Base-by-base conservation (phyloP, 2,329 filamentous ascomycete genomes). In the Macrophomina phaseolina region DNA sequence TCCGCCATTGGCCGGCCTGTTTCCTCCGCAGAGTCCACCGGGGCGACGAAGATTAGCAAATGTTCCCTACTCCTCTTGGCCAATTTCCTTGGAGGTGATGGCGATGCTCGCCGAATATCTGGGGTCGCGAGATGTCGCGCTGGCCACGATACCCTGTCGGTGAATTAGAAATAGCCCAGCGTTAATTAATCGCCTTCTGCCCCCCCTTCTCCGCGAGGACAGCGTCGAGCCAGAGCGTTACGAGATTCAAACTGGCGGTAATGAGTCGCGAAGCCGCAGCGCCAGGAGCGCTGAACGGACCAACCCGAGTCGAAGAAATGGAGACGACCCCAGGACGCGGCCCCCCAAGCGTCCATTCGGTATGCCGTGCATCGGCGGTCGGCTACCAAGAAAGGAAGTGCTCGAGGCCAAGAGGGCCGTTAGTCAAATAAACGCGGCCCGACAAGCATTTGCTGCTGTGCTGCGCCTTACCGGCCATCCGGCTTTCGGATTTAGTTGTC, bases 401-500 rank as follows among this genome's bases (percentile, higher is more conserved):
- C 5, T 16, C 23, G 23, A n/a, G 55, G 38, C 55, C 55, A 60
- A 46, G 56, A 30, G 4, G 4, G 16, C 49, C 49, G 12, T 23
- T 30, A 16, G 49, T 52, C 3, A 34, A 52, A 16, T 34, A n/a
- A 42, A 3, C 9, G 53, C 56, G 56, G 56, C 36, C 56, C 56
- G 56, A 60, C 40, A 60, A 38, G 36, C 36, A 7, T 38, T 36
- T 14, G 40, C 4, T n/a, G 28, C 23, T 30, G 11, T 45, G 55
- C 55, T 46, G 40, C 55, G 55, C 55, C 56, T 60, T 60, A 8
- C 40, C 55, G 55, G 38, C 23, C 38, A 42, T 60, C 38, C 56
- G 56, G 53, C 30, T 11, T 5, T 28, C 28, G 23, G 38, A 9
- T 32, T 28, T 18, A 6, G 18, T 8, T 11, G 40, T 11, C 53